phyloP scores from a whole-genome alignment of 768 basidiomycete species.

The Royoungia palumana region DNA sequence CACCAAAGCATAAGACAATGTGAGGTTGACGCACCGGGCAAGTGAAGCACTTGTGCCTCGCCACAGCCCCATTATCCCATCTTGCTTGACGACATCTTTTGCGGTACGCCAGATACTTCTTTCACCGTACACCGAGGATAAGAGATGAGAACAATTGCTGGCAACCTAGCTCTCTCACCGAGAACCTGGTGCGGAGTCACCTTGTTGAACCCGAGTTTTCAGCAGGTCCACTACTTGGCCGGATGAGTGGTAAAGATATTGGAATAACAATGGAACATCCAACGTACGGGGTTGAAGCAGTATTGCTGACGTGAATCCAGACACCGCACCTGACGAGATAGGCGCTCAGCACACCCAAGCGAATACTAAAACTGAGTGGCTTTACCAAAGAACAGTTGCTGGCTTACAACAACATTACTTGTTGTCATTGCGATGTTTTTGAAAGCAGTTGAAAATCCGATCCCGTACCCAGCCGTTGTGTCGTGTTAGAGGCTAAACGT shows the following conservation, averaged over 20 bases:
- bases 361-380: background rate
- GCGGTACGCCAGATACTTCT: constrained; percentile 47
- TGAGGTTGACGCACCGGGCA: constrained; percentile 46
- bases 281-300: constrained; percentile 72
- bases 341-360: background rate
- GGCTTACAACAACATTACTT: constrained; percentile 20
- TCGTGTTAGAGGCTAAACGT: too few relatives aligned
- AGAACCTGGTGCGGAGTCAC: constrained; percentile 45
- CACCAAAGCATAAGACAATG: background rate
- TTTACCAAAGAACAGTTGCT: constrained; percentile 31
- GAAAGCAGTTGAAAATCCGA: too few relatives aligned
- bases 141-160: background rate
- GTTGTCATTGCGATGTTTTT: too few relatives aligned
- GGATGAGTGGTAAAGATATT: background rate
- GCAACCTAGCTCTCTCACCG: constrained; percentile 35
- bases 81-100: constrained; percentile 53
- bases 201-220: constrained; percentile 90
- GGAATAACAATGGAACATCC: background rate
- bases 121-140: background rate
- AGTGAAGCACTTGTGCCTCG: constrained; percentile 83
- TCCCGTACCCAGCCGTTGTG: too few relatives aligned
- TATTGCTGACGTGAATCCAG: constrained; percentile 73
- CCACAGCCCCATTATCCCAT: constrained; percentile 79
- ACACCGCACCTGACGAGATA: constrained; percentile 57
- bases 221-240: constrained; percentile 68